Evolutionary conservation across 352 stramenopile species (phyloP).

Genomic region (Pythium brassicae): DNA sequence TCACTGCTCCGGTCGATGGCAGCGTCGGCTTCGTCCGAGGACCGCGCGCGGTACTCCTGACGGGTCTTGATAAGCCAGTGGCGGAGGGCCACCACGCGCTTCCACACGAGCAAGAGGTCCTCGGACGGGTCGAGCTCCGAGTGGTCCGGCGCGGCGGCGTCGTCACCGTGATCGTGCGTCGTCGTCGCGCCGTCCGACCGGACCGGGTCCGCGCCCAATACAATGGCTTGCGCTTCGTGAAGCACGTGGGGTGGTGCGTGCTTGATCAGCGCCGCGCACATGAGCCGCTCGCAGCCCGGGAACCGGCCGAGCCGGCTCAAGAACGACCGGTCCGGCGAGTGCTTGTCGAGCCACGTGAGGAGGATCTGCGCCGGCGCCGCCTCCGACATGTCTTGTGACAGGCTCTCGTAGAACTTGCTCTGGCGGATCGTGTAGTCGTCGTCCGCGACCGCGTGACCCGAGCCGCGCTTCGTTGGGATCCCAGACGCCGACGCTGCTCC

Average conservation of each 20-base stretch:
- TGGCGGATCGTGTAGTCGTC: slow-evolving; percentile 28
- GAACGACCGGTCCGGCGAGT: slow-evolving; percentile 71
- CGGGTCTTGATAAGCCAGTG: slow-evolving; percentile 83
- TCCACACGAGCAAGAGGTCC: slow-evolving; percentile 72
- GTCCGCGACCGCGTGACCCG: not conserved
- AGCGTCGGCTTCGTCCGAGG: slow-evolving; percentile 30
- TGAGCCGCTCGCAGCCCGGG: slow-evolving; percentile 59
- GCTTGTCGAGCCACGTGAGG: slow-evolving; percentile 71
- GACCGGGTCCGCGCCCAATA: slow-evolving; percentile 31
- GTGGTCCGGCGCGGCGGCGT: slow-evolving; percentile 38
- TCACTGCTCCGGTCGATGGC: not conserved
- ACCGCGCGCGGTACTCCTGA: slow-evolving; percentile 71
- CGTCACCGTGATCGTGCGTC: too few relatives aligned
- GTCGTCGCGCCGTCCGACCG: not conserved
- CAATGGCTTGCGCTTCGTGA: slow-evolving; percentile 76
- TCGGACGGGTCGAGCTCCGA: slow-evolving; percentile 65
- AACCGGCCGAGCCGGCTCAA: slow-evolving; percentile 74
- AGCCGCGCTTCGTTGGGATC: slow-evolving; percentile 2
- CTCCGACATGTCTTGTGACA: slow-evolving; percentile 60
- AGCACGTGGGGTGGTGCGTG: slow-evolving; percentile 70
- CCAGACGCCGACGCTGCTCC: not conserved
- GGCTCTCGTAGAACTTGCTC: slow-evolving; percentile 46
- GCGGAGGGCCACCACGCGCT: slow-evolving; percentile 69
- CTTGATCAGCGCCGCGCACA: slow-evolving; percentile 75
- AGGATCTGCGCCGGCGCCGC: slow-evolving; percentile 49